Evolutionary conservation across 108 stramenopile genomes (phyloP), one percentile per base, ranked within the genome.

Genomic region (Skeletonema costatum): DNA sequence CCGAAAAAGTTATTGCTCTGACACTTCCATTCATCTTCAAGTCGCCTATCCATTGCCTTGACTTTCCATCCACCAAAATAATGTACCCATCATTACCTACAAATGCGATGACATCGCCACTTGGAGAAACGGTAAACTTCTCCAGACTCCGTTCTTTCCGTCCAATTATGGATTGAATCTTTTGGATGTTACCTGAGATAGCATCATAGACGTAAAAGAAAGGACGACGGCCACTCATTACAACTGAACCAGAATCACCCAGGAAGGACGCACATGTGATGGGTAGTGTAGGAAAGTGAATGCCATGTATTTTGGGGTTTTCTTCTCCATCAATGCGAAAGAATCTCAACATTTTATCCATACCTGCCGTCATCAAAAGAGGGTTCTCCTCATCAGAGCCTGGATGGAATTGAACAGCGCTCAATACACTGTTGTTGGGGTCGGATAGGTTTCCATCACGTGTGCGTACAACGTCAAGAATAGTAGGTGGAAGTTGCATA

Each of bases 161-260:
- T 13, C 96, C 98, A 29, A 84, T 21, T 32, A 96, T 86, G 25
- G 71, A 73, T 9, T 92, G 89, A 30, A 98, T 68, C 48, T 71
- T 75, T 50, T 90, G 88, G 16, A 88, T 84, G 60, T 88, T 88
- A 29, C 97, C 99, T 13, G 93, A 84, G 21, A 79, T 86, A 16
- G 93, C 85, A 88, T 98, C 96, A 73, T 97, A 97, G 21, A 86
- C 85, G 75, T 99, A 98, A 71, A 98, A 97, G 85, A 93, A 96
- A 8, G 92, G 78, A 25, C 97, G 89, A 32, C 97, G 87, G 13
- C 99, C 97, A 65, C 87, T 87, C 32, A 95, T 75, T 8, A 99
- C 86, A 16, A 98, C 95, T 41, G 68, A 65, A 19, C 93, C 90
- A 10, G 90, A 82, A 59, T 82, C 73, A 12, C 86, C 93, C 39